phyloP scores from a whole-genome alignment of 352 stramenopile genomes.

The Globisporangium radiosum region DNA sequence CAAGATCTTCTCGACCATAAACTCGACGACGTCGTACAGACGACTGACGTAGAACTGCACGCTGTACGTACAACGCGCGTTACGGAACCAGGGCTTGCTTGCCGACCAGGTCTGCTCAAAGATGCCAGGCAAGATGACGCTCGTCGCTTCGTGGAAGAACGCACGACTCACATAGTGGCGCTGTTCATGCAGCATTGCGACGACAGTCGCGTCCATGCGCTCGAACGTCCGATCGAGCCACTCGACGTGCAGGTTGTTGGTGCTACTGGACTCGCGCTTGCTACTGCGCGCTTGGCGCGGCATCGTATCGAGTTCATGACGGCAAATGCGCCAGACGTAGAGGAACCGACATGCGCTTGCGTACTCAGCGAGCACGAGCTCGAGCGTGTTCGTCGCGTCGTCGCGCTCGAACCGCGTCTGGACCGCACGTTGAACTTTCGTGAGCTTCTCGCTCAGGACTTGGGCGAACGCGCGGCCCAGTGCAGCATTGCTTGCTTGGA shows the following conservation, averaged over 20 bases:
- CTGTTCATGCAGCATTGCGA: constrained; percentile 43
- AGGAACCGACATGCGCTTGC: constrained; percentile 46
- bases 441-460: constrained; percentile 52
- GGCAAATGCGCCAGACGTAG: constrained; percentile 61
- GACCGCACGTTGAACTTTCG: constrained; percentile 31
- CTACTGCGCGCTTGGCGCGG: constrained; percentile 20
- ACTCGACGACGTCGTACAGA: constrained; percentile 41
- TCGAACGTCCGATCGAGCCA: constrained; percentile 63
- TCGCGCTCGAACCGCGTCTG: constrained; percentile 23
- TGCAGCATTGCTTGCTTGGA: constrained; percentile 58
- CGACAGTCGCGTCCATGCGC: constrained; percentile 44
- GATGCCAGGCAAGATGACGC: constrained; percentile 36
- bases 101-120: constrained; percentile 50
- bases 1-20: constrained; percentile 28
- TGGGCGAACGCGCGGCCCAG: constrained; percentile 58
- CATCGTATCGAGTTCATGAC: constrained; percentile 46
- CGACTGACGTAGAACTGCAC: constrained; percentile 52
- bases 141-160: constrained; percentile 58
- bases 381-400: constrained; percentile 20
- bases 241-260: constrained; percentile 40
- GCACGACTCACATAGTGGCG: constrained; percentile 42
- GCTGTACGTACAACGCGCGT: constrained; percentile 48
- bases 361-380: constrained; percentile 48
- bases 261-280: constrained; percentile 4
- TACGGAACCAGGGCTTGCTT: constrained; percentile 54